Percentiles rank a stretch among this genome's conserved stretches.
Conservation (phyloP, 192 early-diverging fungal genomes). For the Podila epicladia region DNA sequence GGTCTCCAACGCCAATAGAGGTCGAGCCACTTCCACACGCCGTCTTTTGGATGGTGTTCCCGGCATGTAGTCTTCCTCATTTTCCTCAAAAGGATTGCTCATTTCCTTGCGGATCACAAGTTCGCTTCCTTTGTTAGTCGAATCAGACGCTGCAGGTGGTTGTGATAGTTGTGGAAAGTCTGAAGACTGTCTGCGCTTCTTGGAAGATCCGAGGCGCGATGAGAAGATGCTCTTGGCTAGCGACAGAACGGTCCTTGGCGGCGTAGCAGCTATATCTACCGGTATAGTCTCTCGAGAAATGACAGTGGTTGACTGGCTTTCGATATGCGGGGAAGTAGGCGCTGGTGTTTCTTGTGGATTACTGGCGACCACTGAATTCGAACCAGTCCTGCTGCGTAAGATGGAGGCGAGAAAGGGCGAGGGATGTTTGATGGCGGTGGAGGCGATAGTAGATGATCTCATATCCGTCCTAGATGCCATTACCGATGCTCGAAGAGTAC, state of each 20-base stretch:
- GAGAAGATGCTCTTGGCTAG: background rate
- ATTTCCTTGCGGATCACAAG: constrained; percentile 4
- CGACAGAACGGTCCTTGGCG: background rate
- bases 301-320: background rate
- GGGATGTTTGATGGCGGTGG: background rate
- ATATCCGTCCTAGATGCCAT: no score
- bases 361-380: no score
- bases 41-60: constrained; percentile 36
- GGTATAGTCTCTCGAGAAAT: no score
- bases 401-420: background rate
- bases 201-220: constrained; percentile 17
- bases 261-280: background rate
- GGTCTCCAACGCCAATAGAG: background rate
- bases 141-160: no score
- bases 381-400: background rate
- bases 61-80: constrained; percentile 1
- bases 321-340: background rate
- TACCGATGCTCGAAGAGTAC: no score
- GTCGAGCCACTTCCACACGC: background rate
- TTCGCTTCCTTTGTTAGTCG: background rate
- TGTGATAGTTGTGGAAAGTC: constrained; percentile 5
- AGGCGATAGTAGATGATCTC: no score
- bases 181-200: constrained; percentile 39
- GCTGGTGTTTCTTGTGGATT: background rate
- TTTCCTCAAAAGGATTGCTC: constrained; percentile 15